A percentile compares a stretch with the other conserved stretches of the same genome.
Conservation (phyloP, 305 asterid species). For the Vinca major region DNA sequence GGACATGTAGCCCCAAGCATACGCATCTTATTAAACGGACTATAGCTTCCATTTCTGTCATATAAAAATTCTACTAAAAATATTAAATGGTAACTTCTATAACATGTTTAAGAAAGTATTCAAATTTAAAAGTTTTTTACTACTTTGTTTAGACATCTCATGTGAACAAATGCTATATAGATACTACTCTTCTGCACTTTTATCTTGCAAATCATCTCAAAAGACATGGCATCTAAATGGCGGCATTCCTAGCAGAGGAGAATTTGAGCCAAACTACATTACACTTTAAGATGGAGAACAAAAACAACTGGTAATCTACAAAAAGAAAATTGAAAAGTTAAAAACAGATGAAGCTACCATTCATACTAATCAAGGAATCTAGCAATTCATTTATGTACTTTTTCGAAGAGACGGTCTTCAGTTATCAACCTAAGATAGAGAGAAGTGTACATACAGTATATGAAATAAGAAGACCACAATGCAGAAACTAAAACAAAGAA, state of each 20-base stretch:
- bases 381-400: neutral
- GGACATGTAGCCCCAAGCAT: neutral
- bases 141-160: neutral
- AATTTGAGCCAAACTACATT: neutral
- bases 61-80: neutral
- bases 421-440: neutral
- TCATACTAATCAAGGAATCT: neutral
- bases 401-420: neutral
- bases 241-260: neutral
- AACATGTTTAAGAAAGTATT: neutral
- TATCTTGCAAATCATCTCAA: neutral
- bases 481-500: neutral
- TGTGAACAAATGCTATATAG: neutral
- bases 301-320: neutral
- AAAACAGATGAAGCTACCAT: neutral
- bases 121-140: neutral
- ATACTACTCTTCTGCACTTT: neutral
- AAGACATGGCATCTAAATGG: neutral
- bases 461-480: neutral
- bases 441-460: neutral
- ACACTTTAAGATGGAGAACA: neutral
- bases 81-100: neutral
- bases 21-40: neutral
- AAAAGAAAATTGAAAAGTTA: neutral
- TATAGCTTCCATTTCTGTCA: neutral